These are phyloP conservation scores for Vishniacozyma victoriae DNA, from an alignment of 768 basidiomycete species.

Conservation along the genomic window DNA sequence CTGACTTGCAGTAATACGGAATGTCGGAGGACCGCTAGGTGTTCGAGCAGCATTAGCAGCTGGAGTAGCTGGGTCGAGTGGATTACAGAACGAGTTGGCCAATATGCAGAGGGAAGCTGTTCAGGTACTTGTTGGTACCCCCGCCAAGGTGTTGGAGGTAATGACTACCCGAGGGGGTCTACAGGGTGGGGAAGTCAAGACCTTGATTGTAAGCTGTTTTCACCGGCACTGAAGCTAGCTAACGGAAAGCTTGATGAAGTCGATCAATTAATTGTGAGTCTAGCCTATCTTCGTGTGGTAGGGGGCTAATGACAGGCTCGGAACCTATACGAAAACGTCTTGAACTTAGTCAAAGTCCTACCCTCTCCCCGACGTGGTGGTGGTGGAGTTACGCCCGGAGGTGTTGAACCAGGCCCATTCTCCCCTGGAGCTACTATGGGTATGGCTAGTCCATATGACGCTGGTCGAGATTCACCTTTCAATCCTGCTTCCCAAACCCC, in stretches of 20 bases:
- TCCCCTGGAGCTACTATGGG: constrained; percentile 21
- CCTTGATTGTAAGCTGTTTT: constrained; percentile 60
- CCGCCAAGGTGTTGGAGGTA: constrained; percentile 88
- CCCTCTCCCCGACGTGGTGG: constrained; percentile 68
- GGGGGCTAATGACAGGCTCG: constrained; percentile 51
- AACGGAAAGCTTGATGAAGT: constrained; percentile 73
- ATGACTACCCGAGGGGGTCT: constrained; percentile 76
- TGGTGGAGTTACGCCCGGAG: constrained; percentile 47
- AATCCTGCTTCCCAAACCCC: constrained; percentile 46
- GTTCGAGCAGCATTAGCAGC: constrained; percentile 81
- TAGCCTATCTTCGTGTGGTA: background rate
- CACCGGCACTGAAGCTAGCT: too few species aligned
- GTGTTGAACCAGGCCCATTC: constrained; percentile 27
- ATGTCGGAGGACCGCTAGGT: constrained; percentile 87
- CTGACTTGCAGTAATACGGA: constrained; percentile 52
- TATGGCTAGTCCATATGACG: constrained; percentile 40
- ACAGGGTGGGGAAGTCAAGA: constrained; percentile 74
- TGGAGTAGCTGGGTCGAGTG: constrained; percentile 59
- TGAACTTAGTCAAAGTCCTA: constrained; percentile 83
- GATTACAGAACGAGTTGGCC: constrained; percentile 68
- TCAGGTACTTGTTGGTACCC: constrained; percentile 93
- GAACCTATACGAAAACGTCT: constrained; percentile 90
- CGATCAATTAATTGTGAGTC: constrained; percentile 77
- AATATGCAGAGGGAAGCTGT: constrained; percentile 85
- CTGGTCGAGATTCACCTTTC: constrained; percentile 45